Base-by-base conservation (phyloP, 495 filamentous ascomycete genomes). In the Chaetomium tenue region DNA sequence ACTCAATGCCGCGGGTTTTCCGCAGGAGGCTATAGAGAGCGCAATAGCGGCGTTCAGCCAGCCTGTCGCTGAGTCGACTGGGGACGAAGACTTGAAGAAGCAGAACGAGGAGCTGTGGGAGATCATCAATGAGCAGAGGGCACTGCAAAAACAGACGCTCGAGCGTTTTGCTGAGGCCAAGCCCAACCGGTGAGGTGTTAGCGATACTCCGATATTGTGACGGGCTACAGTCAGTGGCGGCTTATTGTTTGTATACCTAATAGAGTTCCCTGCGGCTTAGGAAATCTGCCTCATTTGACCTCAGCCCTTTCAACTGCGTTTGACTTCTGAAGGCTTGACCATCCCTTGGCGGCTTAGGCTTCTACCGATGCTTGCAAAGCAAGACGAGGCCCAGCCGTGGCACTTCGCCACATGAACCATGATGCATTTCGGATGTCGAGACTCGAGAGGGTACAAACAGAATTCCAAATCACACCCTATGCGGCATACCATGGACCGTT, bases 31-130 rank as follows among this genome's bases (percentile, higher is more conserved):
- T 1, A 54, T 77, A 25, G 68, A 72, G 33, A 61, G 63, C 25
- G 74, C 72, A 0, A 65, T 76, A 15, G 65, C 67, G 6, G 68
- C 68, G 8, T 69, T 77, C 37, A 73, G 77, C 56, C 60, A 73
- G 26, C 70, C 78, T 16, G 51, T 56, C 8, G 63, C 63, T 23
- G 71, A 70, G 25, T 44, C 59, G 1, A 26, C 50, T 6, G 57
- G 51, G 40, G 77, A 83, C 61, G 71, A 78, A 46, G 77, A 78
- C 53, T 64, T 84, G 47, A 72, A 70, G 51, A 79, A 76, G 61
- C 75, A 83, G 56, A 83, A 81, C 52, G 79, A 83, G 47, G 78
- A 83, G 71, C 68, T 84, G 33, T 80, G 79, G 80, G 77, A 79
- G 48, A 75, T 83, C 26, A 73, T 84, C 46, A 78, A 79, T 55